Evolutionary conservation across 345 rosid species (phyloP).

Genomic region (Eucalyptus camaldulensis): DNA sequence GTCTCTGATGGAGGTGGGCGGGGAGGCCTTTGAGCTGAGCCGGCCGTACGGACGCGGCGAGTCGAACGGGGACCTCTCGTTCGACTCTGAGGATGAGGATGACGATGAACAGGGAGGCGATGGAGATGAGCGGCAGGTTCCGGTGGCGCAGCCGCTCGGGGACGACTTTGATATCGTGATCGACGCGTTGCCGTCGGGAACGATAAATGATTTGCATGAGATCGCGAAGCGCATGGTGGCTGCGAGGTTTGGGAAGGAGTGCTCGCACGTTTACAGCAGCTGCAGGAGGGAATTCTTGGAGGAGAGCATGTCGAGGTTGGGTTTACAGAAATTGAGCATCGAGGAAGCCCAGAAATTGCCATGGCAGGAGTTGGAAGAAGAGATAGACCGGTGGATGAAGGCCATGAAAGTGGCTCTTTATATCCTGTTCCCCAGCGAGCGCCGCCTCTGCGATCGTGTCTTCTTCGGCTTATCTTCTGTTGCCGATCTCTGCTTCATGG

Average conservation of each 20-base stretch:
- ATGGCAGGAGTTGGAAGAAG: slow-evolving; percentile 74
- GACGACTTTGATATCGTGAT: slow-evolving; percentile 66
- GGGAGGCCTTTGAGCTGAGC: slow-evolving; percentile 40
- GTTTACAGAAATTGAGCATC: slow-evolving; percentile 59
- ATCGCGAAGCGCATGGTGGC: slow-evolving; percentile 83
- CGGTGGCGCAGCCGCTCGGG: slow-evolving; percentile 62
- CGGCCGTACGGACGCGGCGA: slow-evolving; percentile 2
- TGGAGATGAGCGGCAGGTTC: slow-evolving; percentile 29
- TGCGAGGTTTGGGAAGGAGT: slow-evolving; percentile 63
- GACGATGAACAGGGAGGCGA: slow-evolving; percentile 10
- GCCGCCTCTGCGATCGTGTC: slow-evolving; percentile 84
- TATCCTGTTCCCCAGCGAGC: slow-evolving; percentile 86
- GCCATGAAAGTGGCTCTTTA: slow-evolving; percentile 60
- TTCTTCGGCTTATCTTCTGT: slow-evolving; percentile 59
- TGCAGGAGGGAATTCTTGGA: slow-evolving; percentile 75
- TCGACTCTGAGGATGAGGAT: slow-evolving; percentile 30
- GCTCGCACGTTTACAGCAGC: slow-evolving; percentile 68
- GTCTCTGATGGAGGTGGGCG: slow-evolving; percentile 65
- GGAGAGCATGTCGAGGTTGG: slow-evolving; percentile 70
- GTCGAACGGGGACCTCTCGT: slow-evolving; percentile 7
- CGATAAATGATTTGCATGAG: slow-evolving; percentile 71
- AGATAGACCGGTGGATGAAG: slow-evolving; percentile 86
- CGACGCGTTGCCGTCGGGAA: slow-evolving; percentile 80
- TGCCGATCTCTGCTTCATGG: slow-evolving; percentile 84
- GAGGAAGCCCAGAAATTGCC: slow-evolving; percentile 75